Percentiles rank a stretch among this genome's conserved stretches.
phyloP scores from a whole-genome alignment of 1,284 basidiomycete genomes.

The Rhodofomes roseus region DNA sequence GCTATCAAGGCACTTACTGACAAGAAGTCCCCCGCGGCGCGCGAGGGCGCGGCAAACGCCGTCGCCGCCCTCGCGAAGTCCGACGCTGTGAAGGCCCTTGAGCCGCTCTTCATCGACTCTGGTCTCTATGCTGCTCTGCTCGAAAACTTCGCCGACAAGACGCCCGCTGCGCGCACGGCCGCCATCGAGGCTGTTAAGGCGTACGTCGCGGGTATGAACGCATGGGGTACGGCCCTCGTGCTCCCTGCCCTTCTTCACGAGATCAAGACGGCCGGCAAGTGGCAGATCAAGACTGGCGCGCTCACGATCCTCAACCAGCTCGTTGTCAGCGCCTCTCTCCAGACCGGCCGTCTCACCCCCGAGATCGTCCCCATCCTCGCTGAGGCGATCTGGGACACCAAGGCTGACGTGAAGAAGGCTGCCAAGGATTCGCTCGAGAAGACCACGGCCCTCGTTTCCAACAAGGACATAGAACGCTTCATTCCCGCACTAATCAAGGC shows the following conservation, averaged over 20 bases:
- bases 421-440: conserved; percentile 94
- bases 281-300: conserved; percentile 97
- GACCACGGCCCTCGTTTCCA: conserved; percentile 90
- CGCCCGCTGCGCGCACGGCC: conserved; percentile 79
- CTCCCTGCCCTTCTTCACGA: conserved; percentile 91
- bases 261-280: conserved; percentile 96
- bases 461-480: conserved; percentile 99
- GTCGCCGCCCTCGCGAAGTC: conserved; percentile 71
- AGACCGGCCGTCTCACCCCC: conserved; percentile 90
- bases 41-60: conserved; percentile 81
- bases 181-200: conserved; percentile 83
- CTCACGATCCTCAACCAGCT: conserved; percentile 88
- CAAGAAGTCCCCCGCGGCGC: conserved; percentile 86
- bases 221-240: conserved; percentile 84
- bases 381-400: conserved; percentile 99
- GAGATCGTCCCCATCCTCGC: conserved; percentile 95
- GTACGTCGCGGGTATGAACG: conserved; percentile 83
- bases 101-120: conserved; percentile 85
- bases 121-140: conserved; percentile 85
- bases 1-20: conserved; percentile 84
- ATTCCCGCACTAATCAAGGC: conserved; percentile 97
- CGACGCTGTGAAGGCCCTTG: conserved; percentile 82
- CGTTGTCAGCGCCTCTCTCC: conserved; percentile 78
- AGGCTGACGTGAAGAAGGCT: conserved; percentile 99
- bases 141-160: conserved; percentile 93